Base-by-base conservation (phyloP, 495 filamentous ascomycete species). In the Aspergillus saccharolyticus region DNA sequence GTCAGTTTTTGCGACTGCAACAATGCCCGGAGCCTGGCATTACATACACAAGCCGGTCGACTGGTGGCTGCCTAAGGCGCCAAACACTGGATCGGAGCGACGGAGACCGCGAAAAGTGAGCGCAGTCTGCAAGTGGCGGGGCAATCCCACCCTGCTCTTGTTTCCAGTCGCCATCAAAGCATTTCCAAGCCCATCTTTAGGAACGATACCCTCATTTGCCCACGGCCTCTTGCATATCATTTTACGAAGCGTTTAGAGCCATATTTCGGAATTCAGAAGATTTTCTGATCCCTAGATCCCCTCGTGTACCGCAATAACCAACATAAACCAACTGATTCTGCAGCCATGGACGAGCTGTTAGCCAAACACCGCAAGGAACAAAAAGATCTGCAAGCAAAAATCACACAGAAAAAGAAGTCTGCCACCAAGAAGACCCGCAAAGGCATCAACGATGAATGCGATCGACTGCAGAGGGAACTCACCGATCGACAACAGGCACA, bases 391-490 rank as follows among this genome's bases (percentile, higher is more conserved):
- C 88, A 92, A 74, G 76, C 81, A 39, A 83, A 85, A 21, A 86
- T 94, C 60, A 96, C 89, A 7, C 91, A 89, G 74, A 96, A 96
- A 76, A 97, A 96, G 77, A 97, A 96, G 75, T 82, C 85, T 53
- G 91, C 94, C 22, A 94, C 88, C 42, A 98, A 97, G 75, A 97
- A 96, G 80, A 97, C 91, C 16, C 84, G 94, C 28, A 95, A 91
- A 71, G 87, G 86, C 43, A 80, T 97, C 61, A 91, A 89, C 63
- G 85, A 90, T 59, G 89, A 95, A 73, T 94, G 90, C 70, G 86
- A 85, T 25, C 74, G 80, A 54, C 78, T 93, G 55, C 89, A 93
- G 70, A 69, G 75, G 18, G 77, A 87, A 30, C 70, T 92, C n/a
- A 81, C 80, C 48, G 84, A 87, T 55, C 73, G 71, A 47, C 91